A percentile compares a stretch with the other conserved stretches of the same genome.
phyloP scores from a whole-genome alignment of 768 basidiomycete genomes.

The Rhodocollybia butyracea region DNA sequence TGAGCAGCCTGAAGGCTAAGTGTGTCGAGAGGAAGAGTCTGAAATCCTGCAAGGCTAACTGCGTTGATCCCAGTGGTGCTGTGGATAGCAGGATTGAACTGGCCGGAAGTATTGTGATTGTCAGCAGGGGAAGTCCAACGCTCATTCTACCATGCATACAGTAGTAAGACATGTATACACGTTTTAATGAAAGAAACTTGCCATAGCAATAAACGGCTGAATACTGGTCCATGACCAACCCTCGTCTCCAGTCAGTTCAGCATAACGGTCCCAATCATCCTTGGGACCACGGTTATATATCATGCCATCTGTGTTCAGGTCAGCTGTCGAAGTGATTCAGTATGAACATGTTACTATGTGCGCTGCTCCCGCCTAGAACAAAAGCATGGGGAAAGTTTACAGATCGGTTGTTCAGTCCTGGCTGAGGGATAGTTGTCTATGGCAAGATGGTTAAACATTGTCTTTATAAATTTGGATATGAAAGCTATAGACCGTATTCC shows the following conservation, averaged over 20 bases:
- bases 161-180: neutral
- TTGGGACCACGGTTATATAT: constrained; percentile 21
- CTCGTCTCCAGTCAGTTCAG: constrained; percentile 18
- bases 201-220: constrained; percentile 20
- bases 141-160: neutral
- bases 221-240: constrained; percentile 28
- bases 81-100: constrained; percentile 25
- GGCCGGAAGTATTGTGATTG: constrained; percentile 20
- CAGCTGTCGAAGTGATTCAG: neutral
- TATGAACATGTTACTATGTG: constrained; percentile 11
- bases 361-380: constrained; percentile 19
- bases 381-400: constrained; percentile 20
- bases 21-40: constrained; percentile 12
- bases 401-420: constrained; percentile 3
- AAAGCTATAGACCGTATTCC: neutral
- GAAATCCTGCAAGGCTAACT: constrained; percentile 19
- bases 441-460: too few species aligned
- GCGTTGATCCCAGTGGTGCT: constrained; percentile 16
- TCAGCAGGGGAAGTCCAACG: constrained; percentile 16
- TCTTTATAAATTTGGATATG: neutral
- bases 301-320: constrained; percentile 24
- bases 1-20: constrained; percentile 21
- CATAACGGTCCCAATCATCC: constrained; percentile 23
- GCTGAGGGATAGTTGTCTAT: too few species aligned
- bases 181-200: neutral